Percentiles rank a stretch among this genome's conserved stretches.
Conservation (phyloP, 2,329 filamentous ascomycete species). For the Akanthomyces lecanii region DNA sequence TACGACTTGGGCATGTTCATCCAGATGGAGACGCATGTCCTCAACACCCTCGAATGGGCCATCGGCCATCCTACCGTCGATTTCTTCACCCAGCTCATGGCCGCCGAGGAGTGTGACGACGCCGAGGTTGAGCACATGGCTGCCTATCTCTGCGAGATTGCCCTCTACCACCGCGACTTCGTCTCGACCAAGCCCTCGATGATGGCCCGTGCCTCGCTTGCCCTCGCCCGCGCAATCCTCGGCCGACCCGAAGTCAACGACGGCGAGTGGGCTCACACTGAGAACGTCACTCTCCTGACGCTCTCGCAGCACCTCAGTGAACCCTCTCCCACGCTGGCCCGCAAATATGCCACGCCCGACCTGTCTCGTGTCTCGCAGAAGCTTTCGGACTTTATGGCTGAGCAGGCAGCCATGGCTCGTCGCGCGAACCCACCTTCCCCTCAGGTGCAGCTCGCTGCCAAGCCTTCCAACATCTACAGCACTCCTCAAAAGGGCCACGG, state of each 20-base stretch:
- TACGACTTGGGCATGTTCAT: slow-evolving; percentile 99
- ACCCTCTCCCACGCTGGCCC: slow-evolving; percentile 53
- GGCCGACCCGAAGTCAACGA: slow-evolving; percentile 72
- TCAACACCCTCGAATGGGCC: slow-evolving; percentile 94
- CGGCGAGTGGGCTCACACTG: slow-evolving; percentile 70
- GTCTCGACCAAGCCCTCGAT: slow-evolving; percentile 88
- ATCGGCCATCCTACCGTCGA: slow-evolving; percentile 96
- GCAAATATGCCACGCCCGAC: slow-evolving; percentile 55
- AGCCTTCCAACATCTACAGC: slow-evolving; percentile 62
- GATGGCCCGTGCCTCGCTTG: slow-evolving; percentile 82
- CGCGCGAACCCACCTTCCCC: slow-evolving; percentile 56
- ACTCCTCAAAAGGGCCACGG: slow-evolving; percentile 75
- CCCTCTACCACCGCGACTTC: slow-evolving; percentile 94
- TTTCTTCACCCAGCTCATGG: slow-evolving; percentile 83
- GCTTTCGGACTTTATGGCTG: slow-evolving; percentile 55
- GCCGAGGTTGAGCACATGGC: slow-evolving; percentile 92
- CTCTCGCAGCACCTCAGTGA: slow-evolving; percentile 57
- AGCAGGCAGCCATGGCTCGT: slow-evolving; percentile 54
- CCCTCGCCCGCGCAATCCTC: slow-evolving; percentile 81
- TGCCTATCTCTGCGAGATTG: slow-evolving; percentile 89
- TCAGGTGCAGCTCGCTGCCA: slow-evolving; percentile 46
- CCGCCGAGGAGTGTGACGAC: slow-evolving; percentile 74
- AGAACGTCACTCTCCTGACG: slow-evolving; percentile 60
- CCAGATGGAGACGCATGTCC: slow-evolving; percentile 99
- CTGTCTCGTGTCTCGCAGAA: slow-evolving; percentile 51